Evolutionary conservation across 225 moss, liverwort and hornwort species (phyloP), one percentile per base, ranked within the genome.

Genomic region (Anthoceros angustus): DNA sequence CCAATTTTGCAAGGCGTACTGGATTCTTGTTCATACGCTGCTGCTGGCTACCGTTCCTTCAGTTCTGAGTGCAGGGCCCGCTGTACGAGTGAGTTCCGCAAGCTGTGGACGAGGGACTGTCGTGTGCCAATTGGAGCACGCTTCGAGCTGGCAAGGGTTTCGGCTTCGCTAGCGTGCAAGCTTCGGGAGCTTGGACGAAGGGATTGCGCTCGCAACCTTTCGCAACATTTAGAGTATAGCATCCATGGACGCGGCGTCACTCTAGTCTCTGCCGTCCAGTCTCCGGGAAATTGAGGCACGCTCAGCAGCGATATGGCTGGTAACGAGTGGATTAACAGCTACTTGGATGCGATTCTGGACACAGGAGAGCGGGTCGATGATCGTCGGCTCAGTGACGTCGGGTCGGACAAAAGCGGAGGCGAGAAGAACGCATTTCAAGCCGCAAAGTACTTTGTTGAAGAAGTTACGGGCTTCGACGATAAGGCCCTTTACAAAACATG

Each of bases 261-360:
- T 48, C 46, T 48, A 12, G 46, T 48, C 46, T 48, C 46, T 18
- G 46, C 14, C 46, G 46, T 48, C 14, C 12, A n/a, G 12, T 48
- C 46, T 12, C 14, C 12, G 2, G 5, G 3, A 48, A 48, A 48
- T 18, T 5, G 3, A 48, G 46, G 2, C 14, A 48, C 14, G 18
- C n/a, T 2, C 14, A 18, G 2, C 46, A 48, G 12, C 18, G 14
- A 48, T 48, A 78, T 81, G 73, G 85, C 83, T 16, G 81, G 79
- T 39, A 88, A 88, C 63, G 86, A 86, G 72, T 88, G 88, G 86
- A 86, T 88, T 6, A 81, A 88, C 68, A 74, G 86, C 0, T 88
- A 88, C 75, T 69, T 88, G 73, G 86, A 88, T 66, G 88, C 86
- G 45, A 88, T 88, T 70, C 32, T 88, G 63, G 83, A 88, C 50